Evolutionary conservation across 2,329 filamentous ascomycete genomes (phyloP).

Genomic region (Monosporascus ibericus): DNA sequence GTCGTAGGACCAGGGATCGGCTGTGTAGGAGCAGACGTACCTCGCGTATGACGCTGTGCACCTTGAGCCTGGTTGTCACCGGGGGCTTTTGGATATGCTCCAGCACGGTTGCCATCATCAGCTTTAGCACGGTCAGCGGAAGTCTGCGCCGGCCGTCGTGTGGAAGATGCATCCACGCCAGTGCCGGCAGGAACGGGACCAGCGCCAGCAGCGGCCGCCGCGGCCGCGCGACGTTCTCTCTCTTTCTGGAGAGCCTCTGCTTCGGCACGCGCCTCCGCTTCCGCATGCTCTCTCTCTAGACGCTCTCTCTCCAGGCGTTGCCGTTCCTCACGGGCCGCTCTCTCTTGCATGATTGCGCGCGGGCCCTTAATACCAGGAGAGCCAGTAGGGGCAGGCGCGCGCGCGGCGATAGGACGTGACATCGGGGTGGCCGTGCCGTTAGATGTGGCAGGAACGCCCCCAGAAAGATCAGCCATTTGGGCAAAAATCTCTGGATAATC

Average conservation of each 20-base stretch:
- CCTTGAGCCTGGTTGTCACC: constrained; percentile 14
- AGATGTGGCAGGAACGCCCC: constrained; percentile 46
- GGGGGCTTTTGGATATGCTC: constrained; percentile 12
- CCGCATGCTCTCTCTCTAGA: constrained; percentile 51
- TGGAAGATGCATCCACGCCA: constrained; percentile 8
- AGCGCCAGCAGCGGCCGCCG: constrained; percentile 40
- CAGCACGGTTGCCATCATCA: constrained; percentile 13
- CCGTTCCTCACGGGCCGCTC: constrained; percentile 68
- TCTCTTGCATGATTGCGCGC: constrained; percentile 85
- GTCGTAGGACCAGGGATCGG: constrained; percentile 8
- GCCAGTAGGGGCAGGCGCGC: constrained; percentile 45
- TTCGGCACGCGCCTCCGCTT: constrained; percentile 47
- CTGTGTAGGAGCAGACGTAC: constrained; percentile 13
- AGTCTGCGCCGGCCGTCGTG: constrained; percentile 16
- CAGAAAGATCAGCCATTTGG: constrained; percentile 77
- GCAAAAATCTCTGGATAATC: constrained; percentile 85
- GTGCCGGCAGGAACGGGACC: constrained; percentile 10
- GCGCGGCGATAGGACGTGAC: constrained; percentile 40
- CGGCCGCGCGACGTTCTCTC: constrained; percentile 55
- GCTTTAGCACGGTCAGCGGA: constrained; percentile 13
- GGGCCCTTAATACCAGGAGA: constrained; percentile 73
- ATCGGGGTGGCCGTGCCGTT: constrained; percentile 47
- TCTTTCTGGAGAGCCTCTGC: constrained; percentile 52
- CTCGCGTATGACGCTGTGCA: constrained; percentile 20
- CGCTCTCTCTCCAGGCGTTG: constrained; percentile 52